Evolutionary conservation across 352 stramenopile genomes (phyloP), one percentile per base, ranked within the genome.

Genomic region (Phytopythium chamaehyphon): DNA sequence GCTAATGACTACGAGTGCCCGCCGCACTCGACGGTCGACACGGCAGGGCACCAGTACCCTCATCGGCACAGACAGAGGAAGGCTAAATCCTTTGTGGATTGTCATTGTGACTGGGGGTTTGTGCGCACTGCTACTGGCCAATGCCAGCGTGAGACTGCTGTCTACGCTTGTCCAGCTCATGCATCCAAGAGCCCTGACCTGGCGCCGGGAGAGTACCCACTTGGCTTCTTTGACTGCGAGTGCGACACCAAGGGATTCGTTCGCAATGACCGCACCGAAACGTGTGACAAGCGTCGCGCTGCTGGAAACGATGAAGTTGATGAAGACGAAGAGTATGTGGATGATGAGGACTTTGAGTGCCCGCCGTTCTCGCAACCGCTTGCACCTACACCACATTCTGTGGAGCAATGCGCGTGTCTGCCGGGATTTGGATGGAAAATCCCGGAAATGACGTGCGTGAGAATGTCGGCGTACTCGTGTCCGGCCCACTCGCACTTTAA

Each of bases 391-490:
- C 67, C 78, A 2, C 71, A 88, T 55, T 91, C 80, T 26, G 54
- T 91, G 5, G 71, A 81, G 55, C 83, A 93, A 48, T 93, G 83
- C 50, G 62, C 83, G 28, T 93, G 83, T 36, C 59, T 93, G n/a
- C 62, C 66, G 16, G 80, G 83, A 7, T 93, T 83, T 47, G 74
- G 66, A 19, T 91, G 77, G 77, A 85, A 88, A 54, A 64, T 73
- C 6, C 75, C 77, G 0, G 75, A 89, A 45, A 89, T 89, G 77
- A 69, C 51, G 0, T 91, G 80, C 19, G 71, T 79, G 35, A 61
- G 62, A 7, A 59, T 73, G 8, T 88, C 75, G 4, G 65, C 65
- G 10, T 93, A 88, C 52, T 62, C 54, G 28, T 93, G 83, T 16
- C 78, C 83, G 0, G 47, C 66, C 8, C 80, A 93, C 43, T 60